A percentile compares a stretch with the other conserved stretches of the same genome.
These are phyloP conservation scores for Cymbopogon flexuosus DNA, from an alignment of 202 grass and related monocot genomes.

Conservation along the genomic window DNA sequence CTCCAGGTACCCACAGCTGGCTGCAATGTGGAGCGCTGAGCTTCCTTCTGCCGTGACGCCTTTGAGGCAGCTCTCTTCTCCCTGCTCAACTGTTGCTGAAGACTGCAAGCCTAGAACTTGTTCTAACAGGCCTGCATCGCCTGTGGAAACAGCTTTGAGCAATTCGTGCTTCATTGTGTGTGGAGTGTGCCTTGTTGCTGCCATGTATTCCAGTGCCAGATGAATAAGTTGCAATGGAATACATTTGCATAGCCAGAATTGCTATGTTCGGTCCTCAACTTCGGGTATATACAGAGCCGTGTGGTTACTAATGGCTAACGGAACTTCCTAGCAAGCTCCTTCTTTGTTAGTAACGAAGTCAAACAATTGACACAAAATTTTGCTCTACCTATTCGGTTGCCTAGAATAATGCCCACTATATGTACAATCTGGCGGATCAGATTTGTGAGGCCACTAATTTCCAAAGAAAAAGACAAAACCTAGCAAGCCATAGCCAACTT, in stretches of 20 bases:
- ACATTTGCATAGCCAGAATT: neutral
- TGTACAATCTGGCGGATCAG: neutral
- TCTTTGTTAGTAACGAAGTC: neutral
- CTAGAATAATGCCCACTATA: neutral
- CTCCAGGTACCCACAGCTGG: neutral
- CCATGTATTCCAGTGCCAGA: neutral
- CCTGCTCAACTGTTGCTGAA: neutral
- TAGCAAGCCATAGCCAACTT: neutral
- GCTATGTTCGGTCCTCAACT: neutral
- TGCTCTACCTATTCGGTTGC: neutral
- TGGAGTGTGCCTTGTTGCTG: neutral
- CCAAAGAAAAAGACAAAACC: neutral
- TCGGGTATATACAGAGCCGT: neutral
- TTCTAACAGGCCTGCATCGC: neutral
- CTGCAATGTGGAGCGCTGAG: slow-evolving; percentile 19
- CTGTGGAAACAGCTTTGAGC: slow-evolving; percentile 5
- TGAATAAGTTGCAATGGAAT: neutral
- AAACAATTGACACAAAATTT: neutral
- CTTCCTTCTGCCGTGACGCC: slow-evolving; percentile 19
- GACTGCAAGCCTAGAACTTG: neutral
- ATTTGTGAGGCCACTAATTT: neutral
- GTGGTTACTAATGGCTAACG: neutral
- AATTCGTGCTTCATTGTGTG: slow-evolving; percentile 8
- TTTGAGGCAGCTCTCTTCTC: neutral
- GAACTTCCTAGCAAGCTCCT: neutral